Percentiles rank a stretch among this genome's conserved stretches.
Evolutionary conservation across 2,329 filamentous ascomycete species (phyloP).

Genomic region (Amauroascus verrucosus): DNA sequence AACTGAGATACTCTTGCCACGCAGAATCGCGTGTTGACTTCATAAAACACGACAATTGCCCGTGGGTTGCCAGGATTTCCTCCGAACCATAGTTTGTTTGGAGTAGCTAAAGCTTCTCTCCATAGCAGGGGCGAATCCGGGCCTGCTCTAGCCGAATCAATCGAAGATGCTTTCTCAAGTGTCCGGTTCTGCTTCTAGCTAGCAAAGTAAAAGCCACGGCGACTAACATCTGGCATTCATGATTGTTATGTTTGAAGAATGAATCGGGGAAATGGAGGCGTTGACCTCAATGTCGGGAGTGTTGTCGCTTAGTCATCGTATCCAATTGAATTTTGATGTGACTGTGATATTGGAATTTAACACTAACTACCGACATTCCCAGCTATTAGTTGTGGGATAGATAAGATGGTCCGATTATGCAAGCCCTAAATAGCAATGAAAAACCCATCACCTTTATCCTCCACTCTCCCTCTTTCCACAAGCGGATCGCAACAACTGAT

Average conservation of each 20-base stretch:
- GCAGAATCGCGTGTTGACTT: not conserved
- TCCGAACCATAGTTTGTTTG: not conserved
- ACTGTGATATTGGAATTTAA: too few species aligned
- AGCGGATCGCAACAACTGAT: slow-evolving; percentile 39
- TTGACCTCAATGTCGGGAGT: too few species aligned
- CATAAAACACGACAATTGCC: not conserved
- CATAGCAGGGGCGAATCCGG: not conserved
- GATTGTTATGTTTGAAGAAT: too few species aligned
- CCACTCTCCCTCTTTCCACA: slow-evolving; percentile 42
- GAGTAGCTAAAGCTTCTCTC: not conserved
- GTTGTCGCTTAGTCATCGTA: not conserved
- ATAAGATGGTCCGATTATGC: too few species aligned
- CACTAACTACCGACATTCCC: too few species aligned
- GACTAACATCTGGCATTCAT: too few species aligned
- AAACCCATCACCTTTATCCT: slow-evolving; percentile 44
- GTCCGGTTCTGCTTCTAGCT: too few species aligned
- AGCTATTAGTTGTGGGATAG: too few species aligned
- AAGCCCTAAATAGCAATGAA: slow-evolving; percentile 30
- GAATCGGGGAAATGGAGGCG: too few species aligned
- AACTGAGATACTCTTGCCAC: not conserved
- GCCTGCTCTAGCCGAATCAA: not conserved
- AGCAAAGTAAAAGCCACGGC: too few species aligned
- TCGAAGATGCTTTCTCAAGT: too few species aligned
- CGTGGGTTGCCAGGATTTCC: not conserved
- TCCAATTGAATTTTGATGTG: too few species aligned